Evolutionary conservation across 306 rosid species (phyloP).

Genomic region (Prunus davidiana): DNA sequence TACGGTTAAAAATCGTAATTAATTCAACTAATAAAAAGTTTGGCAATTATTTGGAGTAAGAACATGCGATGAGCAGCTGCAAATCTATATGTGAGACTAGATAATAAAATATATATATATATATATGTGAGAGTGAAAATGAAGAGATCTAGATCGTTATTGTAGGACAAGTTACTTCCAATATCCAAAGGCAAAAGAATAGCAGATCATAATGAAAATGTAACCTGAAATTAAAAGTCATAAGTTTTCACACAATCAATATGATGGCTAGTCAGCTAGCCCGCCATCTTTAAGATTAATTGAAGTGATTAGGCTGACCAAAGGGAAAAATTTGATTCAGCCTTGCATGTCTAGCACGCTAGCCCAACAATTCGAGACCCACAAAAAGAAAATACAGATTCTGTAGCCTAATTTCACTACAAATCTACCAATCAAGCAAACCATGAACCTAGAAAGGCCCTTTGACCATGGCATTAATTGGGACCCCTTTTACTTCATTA

Average conservation of each 20-base stretch:
- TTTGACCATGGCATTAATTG: slow-evolving; percentile 58
- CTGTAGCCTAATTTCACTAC: slow-evolving; percentile 50
- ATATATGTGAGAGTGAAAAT: too few relatives aligned
- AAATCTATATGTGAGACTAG: too few relatives aligned
- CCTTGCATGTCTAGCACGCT: slow-evolving; percentile 3
- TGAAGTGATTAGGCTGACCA: slow-evolving; percentile 11
- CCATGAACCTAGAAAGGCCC: slow-evolving; percentile 54
- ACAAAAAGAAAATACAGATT: slow-evolving; percentile 46
- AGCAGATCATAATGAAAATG: background rate
- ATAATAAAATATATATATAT: too few relatives aligned
- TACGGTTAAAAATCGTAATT: too few relatives aligned
- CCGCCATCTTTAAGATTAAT: slow-evolving; percentile 7
- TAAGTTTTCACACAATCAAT: background rate
- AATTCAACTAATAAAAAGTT: background rate
- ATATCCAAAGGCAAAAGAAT: background rate
- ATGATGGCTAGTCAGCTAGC: background rate
- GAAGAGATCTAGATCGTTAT: too few relatives aligned
- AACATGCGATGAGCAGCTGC: background rate
- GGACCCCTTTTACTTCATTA: slow-evolving; percentile 25
- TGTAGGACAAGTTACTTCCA: background rate
- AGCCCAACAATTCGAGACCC: slow-evolving; percentile 54
- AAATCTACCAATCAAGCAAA: slow-evolving; percentile 48
- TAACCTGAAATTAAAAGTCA: background rate
- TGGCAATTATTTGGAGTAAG: background rate
- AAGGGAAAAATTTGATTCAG: background rate